Evolutionary conservation across 805 yeast species (phyloP).

Genomic region (Suhomyces xylopsoci): DNA sequence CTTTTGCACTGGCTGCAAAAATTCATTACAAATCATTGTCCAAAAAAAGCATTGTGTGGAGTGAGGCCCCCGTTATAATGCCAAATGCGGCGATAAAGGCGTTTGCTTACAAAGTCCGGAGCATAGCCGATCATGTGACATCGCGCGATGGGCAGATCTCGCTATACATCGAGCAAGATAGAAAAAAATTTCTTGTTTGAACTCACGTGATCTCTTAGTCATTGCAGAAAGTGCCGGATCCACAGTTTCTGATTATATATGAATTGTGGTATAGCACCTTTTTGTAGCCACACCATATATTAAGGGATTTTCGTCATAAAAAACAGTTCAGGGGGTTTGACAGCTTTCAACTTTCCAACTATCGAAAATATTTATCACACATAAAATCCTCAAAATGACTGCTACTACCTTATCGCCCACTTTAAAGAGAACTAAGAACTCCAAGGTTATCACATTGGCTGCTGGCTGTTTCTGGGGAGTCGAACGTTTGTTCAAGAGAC

Average conservation of each 20-base stretch:
- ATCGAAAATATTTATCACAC: neutral
- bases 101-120: neutral
- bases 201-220: neutral
- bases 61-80: neutral
- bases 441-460: constrained; percentile 42
- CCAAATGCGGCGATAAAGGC: neutral
- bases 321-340: neutral
- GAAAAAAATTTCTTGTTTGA: neutral
- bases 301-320: neutral
- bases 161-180: neutral
- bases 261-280: neutral
- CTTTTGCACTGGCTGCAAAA: neutral
- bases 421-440: constrained; percentile 29
- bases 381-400: constrained; percentile 4
- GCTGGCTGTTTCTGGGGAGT: constrained; percentile 87
- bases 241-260: constrained; percentile 1
- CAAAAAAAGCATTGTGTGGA: neutral
- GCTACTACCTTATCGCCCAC: constrained; percentile 28
- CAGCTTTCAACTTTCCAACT: neutral
- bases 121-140: neutral
- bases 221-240: neutral
- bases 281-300: neutral
- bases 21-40: neutral
- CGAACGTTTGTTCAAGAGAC: constrained; percentile 75
- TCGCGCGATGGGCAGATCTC: constrained; percentile 1